Percentiles rank a stretch among this genome's conserved stretches.
Evolutionary conservation across 345 rosid species (phyloP).

Genomic region (Populus pruinosa): DNA sequence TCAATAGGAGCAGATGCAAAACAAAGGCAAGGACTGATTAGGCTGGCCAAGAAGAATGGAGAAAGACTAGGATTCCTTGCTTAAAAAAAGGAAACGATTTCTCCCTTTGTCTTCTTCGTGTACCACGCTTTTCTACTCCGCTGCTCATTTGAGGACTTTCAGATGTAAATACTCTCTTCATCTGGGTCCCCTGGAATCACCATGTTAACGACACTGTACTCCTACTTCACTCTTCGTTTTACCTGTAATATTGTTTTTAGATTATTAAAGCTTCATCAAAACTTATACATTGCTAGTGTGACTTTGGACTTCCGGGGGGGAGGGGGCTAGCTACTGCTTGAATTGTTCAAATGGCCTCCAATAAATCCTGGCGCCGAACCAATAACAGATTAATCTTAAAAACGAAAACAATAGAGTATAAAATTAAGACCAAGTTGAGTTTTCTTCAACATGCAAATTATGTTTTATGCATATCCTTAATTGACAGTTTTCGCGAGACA

Average conservation of each 20-base stretch:
- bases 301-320: background rate
- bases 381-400: no score
- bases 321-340: background rate
- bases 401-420: no score
- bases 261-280: background rate
- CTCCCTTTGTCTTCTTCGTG: background rate
- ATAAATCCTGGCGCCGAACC: background rate
- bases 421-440: background rate
- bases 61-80: constrained; percentile 95
- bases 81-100: constrained; percentile 16
- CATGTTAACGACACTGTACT: constrained; percentile 8
- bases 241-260: constrained; percentile 11
- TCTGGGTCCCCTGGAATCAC: constrained; percentile 12
- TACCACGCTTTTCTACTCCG: constrained; percentile 6
- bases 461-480: background rate
- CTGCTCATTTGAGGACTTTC: constrained; percentile 8
- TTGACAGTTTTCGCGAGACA: no score
- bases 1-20: constrained; percentile 94
- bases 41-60: constrained; percentile 97
- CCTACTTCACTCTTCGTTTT: constrained; percentile 10
- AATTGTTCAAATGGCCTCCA: background rate
- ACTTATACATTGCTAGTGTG: no score
- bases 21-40: constrained; percentile 93
- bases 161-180: constrained; percentile 13
- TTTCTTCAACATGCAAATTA: background rate